Evolutionary conservation across 139 green algal species (phyloP).

Genomic region (Chlamydomonas sp.): DNA sequence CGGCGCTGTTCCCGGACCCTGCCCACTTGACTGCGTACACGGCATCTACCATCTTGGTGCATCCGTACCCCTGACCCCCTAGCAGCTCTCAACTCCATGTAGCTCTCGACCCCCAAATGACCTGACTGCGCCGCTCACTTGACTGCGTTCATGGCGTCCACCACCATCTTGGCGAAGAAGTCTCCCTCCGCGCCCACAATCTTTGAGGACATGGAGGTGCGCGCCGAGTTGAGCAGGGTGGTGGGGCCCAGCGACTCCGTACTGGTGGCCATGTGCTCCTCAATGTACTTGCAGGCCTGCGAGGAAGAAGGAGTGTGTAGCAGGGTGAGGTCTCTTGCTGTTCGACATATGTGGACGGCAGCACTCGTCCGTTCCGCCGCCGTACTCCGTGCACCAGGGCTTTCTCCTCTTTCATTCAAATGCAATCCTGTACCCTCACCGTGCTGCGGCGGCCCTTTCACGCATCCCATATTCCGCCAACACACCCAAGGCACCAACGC

Average conservation of each 20-base stretch:
- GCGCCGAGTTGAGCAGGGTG: conserved; percentile 86
- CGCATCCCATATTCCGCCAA: no score
- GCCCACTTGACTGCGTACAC: neutral
- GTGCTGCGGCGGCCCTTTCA: no score
- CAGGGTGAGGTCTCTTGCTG: neutral
- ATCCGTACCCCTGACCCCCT: no score
- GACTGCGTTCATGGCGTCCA: conserved; percentile 79
- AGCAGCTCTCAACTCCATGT: no score
- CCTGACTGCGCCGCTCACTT: neutral
- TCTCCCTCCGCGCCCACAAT: conserved; percentile 89
- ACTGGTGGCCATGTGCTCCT: conserved; percentile 83
- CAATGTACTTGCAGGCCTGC: conserved; percentile 93
- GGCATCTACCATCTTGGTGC: neutral
- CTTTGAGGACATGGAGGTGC: conserved; percentile 96
- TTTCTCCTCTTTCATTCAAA: no score
- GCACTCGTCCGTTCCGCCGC: no score
- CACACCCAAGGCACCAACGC: neutral
- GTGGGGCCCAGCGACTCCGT: conserved; percentile 86
- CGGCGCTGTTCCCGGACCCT: no score
- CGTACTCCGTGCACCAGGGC: no score
- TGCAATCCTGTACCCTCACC: no score
- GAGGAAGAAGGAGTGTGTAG: neutral
- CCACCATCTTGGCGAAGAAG: conserved; percentile 91
- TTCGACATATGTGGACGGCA: no score
- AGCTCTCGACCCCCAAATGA: no score